These are phyloP conservation scores for Escallonia rubra DNA, from an alignment of 129 eudicot species.

Conservation along the genomic window DNA sequence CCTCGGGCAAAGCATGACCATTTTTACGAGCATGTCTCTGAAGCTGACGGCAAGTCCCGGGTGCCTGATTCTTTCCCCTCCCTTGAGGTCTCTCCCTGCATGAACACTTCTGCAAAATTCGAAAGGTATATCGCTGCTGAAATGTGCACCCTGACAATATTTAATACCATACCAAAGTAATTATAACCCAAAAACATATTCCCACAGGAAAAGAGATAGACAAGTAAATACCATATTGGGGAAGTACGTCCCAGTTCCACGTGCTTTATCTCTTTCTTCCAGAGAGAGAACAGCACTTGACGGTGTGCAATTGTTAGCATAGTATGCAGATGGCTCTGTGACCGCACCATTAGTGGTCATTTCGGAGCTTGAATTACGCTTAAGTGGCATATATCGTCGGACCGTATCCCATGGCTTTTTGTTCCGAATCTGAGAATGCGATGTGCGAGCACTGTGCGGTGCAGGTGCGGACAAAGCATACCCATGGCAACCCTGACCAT, in stretches of 20 bases:
- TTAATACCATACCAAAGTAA: neutral
- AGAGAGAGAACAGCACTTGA: slow-evolving; percentile 14
- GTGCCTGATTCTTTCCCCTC: slow-evolving; percentile 41
- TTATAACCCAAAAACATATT: neutral
- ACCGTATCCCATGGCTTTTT: slow-evolving; percentile 43
- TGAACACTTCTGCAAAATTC: slow-evolving; percentile 27
- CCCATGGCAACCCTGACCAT: slow-evolving; percentile 65
- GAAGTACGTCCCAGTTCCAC: slow-evolving; percentile 76
- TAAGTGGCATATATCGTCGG: slow-evolving; percentile 26
- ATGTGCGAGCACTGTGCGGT: slow-evolving; percentile 23
- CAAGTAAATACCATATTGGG: slow-evolving; percentile 54
- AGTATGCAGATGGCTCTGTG: slow-evolving; percentile 22
- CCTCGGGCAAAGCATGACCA: slow-evolving; percentile 15
- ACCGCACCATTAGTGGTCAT: slow-evolving; percentile 20
- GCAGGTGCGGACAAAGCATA: slow-evolving; percentile 22
- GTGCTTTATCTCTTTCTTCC: slow-evolving; percentile 30
- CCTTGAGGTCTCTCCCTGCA: slow-evolving; percentile 26
- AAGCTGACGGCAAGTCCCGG: slow-evolving; percentile 8
- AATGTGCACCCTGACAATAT: neutral
- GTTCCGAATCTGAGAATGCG: slow-evolving; percentile 27
- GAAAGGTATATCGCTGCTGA: neutral
- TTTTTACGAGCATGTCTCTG: slow-evolving; percentile 8
- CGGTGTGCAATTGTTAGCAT: slow-evolving; percentile 17
- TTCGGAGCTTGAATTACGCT: slow-evolving; percentile 12
- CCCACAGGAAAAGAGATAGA: neutral